phyloP scores from a whole-genome alignment of 305 asterid species.

The Rubia peregrina region DNA sequence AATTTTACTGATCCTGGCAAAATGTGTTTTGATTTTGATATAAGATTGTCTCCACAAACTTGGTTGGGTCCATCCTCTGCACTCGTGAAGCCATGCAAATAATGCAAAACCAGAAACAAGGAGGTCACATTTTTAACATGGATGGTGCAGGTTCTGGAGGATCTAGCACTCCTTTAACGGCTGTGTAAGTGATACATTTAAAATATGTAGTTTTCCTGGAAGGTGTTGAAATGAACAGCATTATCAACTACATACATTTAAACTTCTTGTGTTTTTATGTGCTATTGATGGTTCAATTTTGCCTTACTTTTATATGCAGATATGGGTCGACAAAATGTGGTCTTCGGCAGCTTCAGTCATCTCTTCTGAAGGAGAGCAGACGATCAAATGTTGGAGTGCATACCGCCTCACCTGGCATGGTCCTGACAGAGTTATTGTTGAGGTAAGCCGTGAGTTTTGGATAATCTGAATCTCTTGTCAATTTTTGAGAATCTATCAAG shows the following conservation, averaged over 20 bases:
- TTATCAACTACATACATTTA: background rate
- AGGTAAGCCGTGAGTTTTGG: conserved; percentile 39
- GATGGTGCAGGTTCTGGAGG: conserved; percentile 99
- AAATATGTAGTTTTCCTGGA: background rate
- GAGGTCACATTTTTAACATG: conserved; percentile 94
- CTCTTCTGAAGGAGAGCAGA: conserved; percentile 74
- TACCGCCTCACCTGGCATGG: conserved; percentile 99
- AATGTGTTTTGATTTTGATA: background rate
- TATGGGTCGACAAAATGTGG: conserved; percentile 98
- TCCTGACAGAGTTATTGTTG: conserved; percentile 76
- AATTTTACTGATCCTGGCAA: background rate
- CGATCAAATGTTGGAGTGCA: conserved; percentile 82
- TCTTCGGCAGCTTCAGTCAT: conserved; percentile 91
- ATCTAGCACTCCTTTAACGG: conserved; percentile 93
- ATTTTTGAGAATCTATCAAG: background rate
- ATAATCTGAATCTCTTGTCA: background rate
- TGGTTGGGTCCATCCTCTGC: conserved; percentile 92
- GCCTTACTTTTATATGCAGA: conserved; percentile 28
- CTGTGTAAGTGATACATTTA: conserved; percentile 56
- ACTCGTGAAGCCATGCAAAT: conserved; percentile 76
- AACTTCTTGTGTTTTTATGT: background rate
- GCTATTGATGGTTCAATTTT: conserved; percentile 15
- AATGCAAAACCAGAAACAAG: conserved; percentile 59
- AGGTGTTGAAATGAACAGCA: background rate
- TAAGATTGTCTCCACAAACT: conserved; percentile 90